Percentiles rank a stretch among this genome's conserved stretches.
These are phyloP conservation scores for Eutrema heterophyllum DNA, from an alignment of 345 rosid genomes.

Conservation along the genomic window DNA sequence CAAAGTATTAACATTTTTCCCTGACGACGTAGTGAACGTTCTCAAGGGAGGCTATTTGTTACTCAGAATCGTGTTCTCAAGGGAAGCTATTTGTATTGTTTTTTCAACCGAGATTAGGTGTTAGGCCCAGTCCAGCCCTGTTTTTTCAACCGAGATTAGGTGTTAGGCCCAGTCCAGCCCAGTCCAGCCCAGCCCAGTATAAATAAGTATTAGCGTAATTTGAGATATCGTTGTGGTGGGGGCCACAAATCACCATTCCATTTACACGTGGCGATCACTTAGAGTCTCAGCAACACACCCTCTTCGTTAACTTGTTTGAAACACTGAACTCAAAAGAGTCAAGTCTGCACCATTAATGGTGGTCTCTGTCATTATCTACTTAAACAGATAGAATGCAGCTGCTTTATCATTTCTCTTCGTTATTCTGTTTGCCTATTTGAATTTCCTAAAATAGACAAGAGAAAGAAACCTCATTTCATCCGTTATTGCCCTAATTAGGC, in stretches of 20 bases:
- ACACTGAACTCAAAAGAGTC: background rate
- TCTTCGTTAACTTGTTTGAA: background rate
- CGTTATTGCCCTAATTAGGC: slow-evolving; percentile 26
- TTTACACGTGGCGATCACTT: slow-evolving; percentile 9
- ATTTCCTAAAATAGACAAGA: slow-evolving; percentile 13
- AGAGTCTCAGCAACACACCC: background rate
- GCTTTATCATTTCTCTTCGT: background rate
- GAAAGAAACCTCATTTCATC: background rate
- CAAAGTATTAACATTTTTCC: background rate
- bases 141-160: no score
- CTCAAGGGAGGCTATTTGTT: no score
- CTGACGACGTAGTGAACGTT: no score
- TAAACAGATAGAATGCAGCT: slow-evolving; percentile 22
- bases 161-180: no score
- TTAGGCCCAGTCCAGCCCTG: no score
- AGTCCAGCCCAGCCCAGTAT: background rate
- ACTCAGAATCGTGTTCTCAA: no score
- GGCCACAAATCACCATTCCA: background rate
- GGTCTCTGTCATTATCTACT: background rate
- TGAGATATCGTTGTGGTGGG: background rate
- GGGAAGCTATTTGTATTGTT: no score
- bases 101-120: no score
- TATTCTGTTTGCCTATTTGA: slow-evolving; percentile 19
- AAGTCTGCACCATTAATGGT: background rate
- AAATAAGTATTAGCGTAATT: background rate